phyloP scores from a whole-genome alignment of 768 basidiomycete species.

The Suillus brevipes region DNA sequence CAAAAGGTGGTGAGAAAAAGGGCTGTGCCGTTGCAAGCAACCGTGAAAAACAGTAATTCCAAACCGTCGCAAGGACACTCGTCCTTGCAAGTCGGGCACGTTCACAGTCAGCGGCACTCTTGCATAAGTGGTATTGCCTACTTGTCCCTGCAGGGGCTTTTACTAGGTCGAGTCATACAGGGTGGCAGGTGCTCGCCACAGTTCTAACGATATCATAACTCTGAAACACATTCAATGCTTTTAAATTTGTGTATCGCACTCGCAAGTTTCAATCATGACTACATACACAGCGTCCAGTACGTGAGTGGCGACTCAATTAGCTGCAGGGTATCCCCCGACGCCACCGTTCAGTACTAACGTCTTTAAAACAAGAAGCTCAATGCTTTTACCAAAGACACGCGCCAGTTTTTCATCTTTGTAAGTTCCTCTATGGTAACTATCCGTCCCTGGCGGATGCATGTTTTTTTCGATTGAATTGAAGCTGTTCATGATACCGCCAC shows the following conservation, averaged over 20 bases:
- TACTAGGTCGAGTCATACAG: not conserved
- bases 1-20: slow-evolving; percentile 18
- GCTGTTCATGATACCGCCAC: not conserved
- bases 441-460: not conserved
- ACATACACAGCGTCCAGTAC: not conserved
- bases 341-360: too few relatives aligned
- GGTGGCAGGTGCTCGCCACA: too few relatives aligned
- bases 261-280: too few relatives aligned
- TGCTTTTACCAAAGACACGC: not conserved
- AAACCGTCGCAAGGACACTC: too few relatives aligned
- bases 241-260: too few relatives aligned
- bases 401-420: not conserved
- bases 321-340: not conserved
- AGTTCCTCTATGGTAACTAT: not conserved
- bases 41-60: slow-evolving; percentile 2
- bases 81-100: too few relatives aligned
- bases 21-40: not conserved
- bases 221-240: too few relatives aligned
- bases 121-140: not conserved
- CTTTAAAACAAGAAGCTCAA: not conserved
- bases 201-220: too few relatives aligned
- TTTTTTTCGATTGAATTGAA: not conserved
- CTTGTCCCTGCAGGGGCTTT: not conserved
- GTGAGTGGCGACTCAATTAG: not conserved
- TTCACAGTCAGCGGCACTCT: not conserved